These are phyloP conservation scores for Flagelloscypha sp. DNA, from an alignment of 768 basidiomycete species.

Conservation along the genomic window DNA sequence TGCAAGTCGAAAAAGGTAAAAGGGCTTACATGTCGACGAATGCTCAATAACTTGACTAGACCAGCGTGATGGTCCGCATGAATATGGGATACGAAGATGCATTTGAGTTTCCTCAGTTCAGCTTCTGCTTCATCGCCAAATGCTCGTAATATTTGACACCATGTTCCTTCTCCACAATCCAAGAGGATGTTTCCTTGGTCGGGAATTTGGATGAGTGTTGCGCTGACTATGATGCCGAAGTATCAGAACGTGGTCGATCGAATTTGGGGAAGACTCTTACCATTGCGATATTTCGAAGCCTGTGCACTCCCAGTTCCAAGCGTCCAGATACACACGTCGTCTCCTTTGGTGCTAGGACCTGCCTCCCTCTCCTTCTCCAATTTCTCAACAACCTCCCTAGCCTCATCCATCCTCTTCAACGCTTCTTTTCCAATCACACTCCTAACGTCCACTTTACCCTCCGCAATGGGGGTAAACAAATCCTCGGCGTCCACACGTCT, in stretches of 20 bases:
- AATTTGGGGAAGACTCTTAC: slow-evolving; percentile 28
- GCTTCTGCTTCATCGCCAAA: slow-evolving; percentile 46
- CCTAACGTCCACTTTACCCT: slow-evolving; percentile 17
- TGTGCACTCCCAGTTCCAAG: slow-evolving; percentile 86
- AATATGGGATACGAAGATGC: slow-evolving; percentile 83
- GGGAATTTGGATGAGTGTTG: slow-evolving; percentile 72
- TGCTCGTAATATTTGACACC: slow-evolving; percentile 76
- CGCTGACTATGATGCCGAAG: slow-evolving; percentile 47
- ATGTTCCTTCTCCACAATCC: slow-evolving; percentile 88
- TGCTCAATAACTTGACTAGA: slow-evolving; percentile 60
- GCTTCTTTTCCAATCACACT: no score
- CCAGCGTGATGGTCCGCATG: slow-evolving; percentile 94
- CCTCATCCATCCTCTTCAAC: slow-evolving; percentile 30
- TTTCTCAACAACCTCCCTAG: slow-evolving; percentile 24
- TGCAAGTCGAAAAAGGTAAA: neutral
- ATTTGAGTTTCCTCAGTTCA: slow-evolving; percentile 55
- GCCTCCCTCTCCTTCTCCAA: slow-evolving; percentile 6
- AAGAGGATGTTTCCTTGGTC: slow-evolving; percentile 66
- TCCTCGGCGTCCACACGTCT: slow-evolving; percentile 22
- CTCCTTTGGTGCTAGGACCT: slow-evolving; percentile 31
- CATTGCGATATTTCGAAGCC: slow-evolving; percentile 83
- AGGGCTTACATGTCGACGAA: slow-evolving; percentile 51
- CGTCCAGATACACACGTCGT: slow-evolving; percentile 61
- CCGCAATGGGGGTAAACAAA: slow-evolving; percentile 30
- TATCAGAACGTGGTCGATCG: neutral